Conservation (phyloP, 805 yeast genomes). For the Zygoascus ofunaensis region DNA sequence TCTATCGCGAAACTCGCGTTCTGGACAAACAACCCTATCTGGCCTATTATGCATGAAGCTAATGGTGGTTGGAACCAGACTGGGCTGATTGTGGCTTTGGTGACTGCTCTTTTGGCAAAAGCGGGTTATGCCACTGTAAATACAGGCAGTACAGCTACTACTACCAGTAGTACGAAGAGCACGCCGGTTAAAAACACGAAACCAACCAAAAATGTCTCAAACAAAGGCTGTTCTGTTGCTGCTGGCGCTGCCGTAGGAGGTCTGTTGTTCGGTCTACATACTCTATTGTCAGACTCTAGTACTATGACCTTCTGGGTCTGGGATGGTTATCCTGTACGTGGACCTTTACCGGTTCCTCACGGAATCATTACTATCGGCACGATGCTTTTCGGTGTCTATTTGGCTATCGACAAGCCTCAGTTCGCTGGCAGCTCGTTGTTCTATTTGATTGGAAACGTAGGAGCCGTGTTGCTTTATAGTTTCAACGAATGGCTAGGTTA, state of each 20-base stretch:
- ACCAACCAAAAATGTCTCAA: neutral
- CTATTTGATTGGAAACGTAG: conserved; percentile 37
- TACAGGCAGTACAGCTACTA: too few species aligned
- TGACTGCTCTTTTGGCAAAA: conserved; percentile 54
- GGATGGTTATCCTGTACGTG: conserved; percentile 84
- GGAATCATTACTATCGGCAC: conserved; percentile 53
- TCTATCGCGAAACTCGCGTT: conserved; percentile 65
- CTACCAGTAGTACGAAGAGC: neutral
- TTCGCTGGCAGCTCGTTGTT: conserved; percentile 29
- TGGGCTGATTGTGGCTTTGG: conserved; percentile 56
- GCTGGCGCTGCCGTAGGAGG: conserved; percentile 71
- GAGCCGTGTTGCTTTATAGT: conserved; percentile 42
- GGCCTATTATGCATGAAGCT: conserved; percentile 84
- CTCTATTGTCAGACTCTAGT: conserved; percentile 74
- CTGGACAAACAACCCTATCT: conserved; percentile 84
- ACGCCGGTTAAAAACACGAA: neutral
- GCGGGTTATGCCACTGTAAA: neutral
- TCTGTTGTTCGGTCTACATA: conserved; percentile 58
- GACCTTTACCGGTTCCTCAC: conserved; percentile 83
- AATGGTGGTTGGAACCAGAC: conserved; percentile 81
- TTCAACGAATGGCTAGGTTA: conserved; percentile 65
- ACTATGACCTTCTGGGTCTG: conserved; percentile 91
- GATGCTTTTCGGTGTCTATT: conserved; percentile 47
- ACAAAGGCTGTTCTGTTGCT: conserved; percentile 24
- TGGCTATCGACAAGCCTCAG: conserved; percentile 31